Percentiles rank a stretch among this genome's conserved stretches.
These are phyloP conservation scores for Candida stauntonica DNA, from an alignment of 805 yeast species.

Conservation along the genomic window DNA sequence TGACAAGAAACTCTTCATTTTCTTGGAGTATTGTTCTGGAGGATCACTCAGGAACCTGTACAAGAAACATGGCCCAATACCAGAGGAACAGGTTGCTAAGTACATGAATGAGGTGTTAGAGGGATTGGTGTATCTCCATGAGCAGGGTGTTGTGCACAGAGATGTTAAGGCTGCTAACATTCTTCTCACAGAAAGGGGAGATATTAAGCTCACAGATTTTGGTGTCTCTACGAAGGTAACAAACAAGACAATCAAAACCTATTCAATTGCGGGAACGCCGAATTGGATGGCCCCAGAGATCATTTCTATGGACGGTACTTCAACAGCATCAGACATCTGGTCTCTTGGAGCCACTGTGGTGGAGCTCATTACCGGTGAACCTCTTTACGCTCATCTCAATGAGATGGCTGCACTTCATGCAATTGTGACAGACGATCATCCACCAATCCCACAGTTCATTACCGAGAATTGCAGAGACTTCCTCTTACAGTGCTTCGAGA, in stretches of 20 bases:
- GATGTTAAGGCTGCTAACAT: conserved; percentile 78
- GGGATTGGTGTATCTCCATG: conserved; percentile 62
- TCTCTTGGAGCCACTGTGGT: conserved; percentile 92
- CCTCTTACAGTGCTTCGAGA: conserved; percentile 63
- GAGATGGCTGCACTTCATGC: conserved; percentile 82
- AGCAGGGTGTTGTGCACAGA: conserved; percentile 63
- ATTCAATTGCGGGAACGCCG: conserved; percentile 77
- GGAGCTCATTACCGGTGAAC: conserved; percentile 79
- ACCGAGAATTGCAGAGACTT: conserved; percentile 49
- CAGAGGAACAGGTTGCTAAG: conserved; percentile 56
- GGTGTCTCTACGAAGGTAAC: conserved; percentile 74
- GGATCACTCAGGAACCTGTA: conserved; percentile 53
- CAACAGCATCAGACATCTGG: conserved; percentile 89
- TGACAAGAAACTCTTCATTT: conserved; percentile 65
- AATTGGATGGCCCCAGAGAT: conserved; percentile 99
- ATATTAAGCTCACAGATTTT: conserved; percentile 69
- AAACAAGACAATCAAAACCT: conserved; percentile 43
- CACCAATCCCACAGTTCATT: conserved; percentile 57
- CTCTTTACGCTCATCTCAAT: conserved; percentile 76
- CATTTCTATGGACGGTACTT: conserved; percentile 76
- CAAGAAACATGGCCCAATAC: conserved; percentile 37
- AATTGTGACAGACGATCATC: conserved; percentile 69
- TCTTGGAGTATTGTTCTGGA: conserved; percentile 66
- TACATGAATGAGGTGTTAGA: conserved; percentile 66
- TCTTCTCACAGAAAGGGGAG: conserved; percentile 59